Evolutionary conservation across 768 basidiomycete species (phyloP).

Genomic region (Kwoniella europaea): DNA sequence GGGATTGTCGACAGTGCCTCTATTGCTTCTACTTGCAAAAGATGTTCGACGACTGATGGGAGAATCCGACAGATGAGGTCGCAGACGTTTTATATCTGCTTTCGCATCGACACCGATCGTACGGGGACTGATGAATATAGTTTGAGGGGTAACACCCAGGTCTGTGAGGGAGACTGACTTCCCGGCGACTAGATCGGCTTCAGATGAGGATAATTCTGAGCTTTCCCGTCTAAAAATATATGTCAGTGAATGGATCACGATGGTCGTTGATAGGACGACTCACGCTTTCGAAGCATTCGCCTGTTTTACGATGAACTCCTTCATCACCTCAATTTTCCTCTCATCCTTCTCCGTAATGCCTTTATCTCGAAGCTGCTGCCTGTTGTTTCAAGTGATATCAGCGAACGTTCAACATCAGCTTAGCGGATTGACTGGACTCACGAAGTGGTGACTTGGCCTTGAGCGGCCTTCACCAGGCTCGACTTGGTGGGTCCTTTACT

Average conservation of each 20-base stretch:
- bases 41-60: slow-evolving; percentile 45
- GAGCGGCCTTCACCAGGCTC: slow-evolving; percentile 26
- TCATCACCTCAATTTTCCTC: slow-evolving; percentile 81
- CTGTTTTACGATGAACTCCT: slow-evolving; percentile 83
- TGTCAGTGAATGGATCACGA: slow-evolving; percentile 14
- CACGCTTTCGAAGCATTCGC: slow-evolving; percentile 79
- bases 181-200: slow-evolving; percentile 30
- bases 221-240: slow-evolving; percentile 33
- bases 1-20: slow-evolving; percentile 44
- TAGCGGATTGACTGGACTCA: slow-evolving; percentile 15
- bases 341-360: slow-evolving; percentile 86
- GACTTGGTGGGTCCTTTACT: slow-evolving; percentile 31
- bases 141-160: slow-evolving; percentile 86
- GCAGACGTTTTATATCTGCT: slow-evolving; percentile 33
- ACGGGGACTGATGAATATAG: slow-evolving; percentile 74
- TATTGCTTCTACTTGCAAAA: slow-evolving; percentile 47
- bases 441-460: slow-evolving; percentile 12
- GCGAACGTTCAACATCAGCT: neutral
- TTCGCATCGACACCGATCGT: slow-evolving; percentile 45
- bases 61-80: slow-evolving; percentile 32
- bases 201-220: slow-evolving; percentile 20
- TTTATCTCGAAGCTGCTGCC: slow-evolving; percentile 56
- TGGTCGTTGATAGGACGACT: slow-evolving; percentile 25
- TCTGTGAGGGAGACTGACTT: slow-evolving; percentile 67
- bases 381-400: neutral